Evolutionary conservation across 305 asterid genomes (phyloP), one percentile per base, ranked within the genome.

Genomic region (Fraxinus velutina): DNA sequence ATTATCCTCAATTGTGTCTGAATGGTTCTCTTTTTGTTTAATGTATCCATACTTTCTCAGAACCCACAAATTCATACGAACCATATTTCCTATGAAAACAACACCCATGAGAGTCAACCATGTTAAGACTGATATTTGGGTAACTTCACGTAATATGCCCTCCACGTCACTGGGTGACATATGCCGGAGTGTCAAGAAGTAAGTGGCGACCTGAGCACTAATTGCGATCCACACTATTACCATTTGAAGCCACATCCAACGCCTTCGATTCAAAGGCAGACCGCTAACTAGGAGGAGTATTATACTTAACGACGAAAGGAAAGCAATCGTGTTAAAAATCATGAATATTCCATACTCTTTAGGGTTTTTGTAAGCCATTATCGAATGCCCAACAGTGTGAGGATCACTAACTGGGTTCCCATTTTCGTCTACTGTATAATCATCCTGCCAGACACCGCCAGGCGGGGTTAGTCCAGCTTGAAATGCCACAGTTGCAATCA

Each of bases 401-500:
- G 89, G 87, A 24, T 81, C 29, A 12, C 22, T 52, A 1, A 81
- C 85, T 0, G 78, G 76, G 2, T 81, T 74, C 29, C 88, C 88
- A 1, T 82, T 55, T 1, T 78, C 62, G 64, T 84, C 89, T 57
- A 44, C 30, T 1, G 8, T 10, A 19, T 57, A 75, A 24, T 86
- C 88, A 2, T 89, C 90, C 44, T 89, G 90, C 90, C 92, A 89
- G 15, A 83, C 82, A 0, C 88, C 89, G 0, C 90, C 90, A 0
- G 90, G 89, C 6, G 90, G 89, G 44, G 89, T 84, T 36, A 86
- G 83, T 10, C 89, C 88, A 0, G 92, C 90, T 81, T 89, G 92
- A 62, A 87, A 87, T 42, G 92, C 90, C 42, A 83, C 86, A 0
- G 90, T 86, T 6, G 89, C 90, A 5, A 89, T 81, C 78, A 89